A percentile compares a stretch with the other conserved stretches of the same genome.
These are phyloP conservation scores for Mariannaea sp. DNA, from an alignment of 2,329 filamentous ascomycete species.

Conservation along the genomic window DNA sequence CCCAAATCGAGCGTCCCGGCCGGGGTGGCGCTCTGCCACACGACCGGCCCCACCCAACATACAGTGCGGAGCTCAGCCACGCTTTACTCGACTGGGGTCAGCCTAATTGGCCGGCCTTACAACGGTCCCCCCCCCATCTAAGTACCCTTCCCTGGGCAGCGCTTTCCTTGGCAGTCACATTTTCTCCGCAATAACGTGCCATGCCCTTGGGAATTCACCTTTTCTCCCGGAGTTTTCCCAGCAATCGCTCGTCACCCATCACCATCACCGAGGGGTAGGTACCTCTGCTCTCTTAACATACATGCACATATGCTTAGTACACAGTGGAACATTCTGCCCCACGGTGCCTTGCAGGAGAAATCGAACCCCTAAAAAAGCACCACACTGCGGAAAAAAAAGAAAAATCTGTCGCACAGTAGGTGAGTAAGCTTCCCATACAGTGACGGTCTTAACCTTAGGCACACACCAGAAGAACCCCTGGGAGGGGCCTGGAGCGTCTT, in stretches of 20 bases:
- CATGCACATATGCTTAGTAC: too few species aligned
- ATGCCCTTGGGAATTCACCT: background rate
- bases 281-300: too few species aligned
- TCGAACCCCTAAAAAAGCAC: background rate
- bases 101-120: conserved; percentile 38
- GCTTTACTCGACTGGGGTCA: conserved; percentile 26
- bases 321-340: background rate
- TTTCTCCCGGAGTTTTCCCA: background rate
- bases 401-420: conserved; percentile 22
- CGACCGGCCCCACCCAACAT: conserved; percentile 7
- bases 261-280: too few species aligned
- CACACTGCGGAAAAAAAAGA: too few species aligned
- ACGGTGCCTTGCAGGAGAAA: background rate
- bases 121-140: conserved; percentile 6
- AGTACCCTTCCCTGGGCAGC: background rate
- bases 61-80: conserved; percentile 29
- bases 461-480: conserved; percentile 14
- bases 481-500: conserved; percentile 29
- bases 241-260: background rate
- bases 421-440: conserved; percentile 17
- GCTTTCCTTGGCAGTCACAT: background rate
- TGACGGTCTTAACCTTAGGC: conserved; percentile 2
- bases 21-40: conserved; percentile 18
- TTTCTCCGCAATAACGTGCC: conserved; percentile 22
- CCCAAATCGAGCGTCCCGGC: conserved; percentile 11